Evolutionary conservation across 2,329 filamentous ascomycete species (phyloP).

Genomic region (Coniella vitis): DNA sequence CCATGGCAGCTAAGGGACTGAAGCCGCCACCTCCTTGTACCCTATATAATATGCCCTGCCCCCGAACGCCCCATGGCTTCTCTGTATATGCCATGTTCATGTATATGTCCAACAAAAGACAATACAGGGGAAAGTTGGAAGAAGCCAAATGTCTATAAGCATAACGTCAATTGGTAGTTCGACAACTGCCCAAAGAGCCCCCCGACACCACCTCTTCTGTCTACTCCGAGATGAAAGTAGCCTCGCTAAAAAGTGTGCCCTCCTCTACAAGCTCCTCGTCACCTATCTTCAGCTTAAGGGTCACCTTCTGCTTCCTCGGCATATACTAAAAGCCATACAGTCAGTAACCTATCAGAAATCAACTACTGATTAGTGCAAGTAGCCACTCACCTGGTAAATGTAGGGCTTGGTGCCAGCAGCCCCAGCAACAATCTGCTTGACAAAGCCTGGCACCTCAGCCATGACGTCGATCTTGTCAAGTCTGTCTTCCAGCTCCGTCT

Average conservation of each 20-base stretch:
- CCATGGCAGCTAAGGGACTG: background rate
- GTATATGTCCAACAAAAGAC: too few relatives aligned
- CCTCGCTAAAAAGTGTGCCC: slow-evolving; percentile 76
- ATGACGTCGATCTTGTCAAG: slow-evolving; percentile 89
- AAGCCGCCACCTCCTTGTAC: background rate
- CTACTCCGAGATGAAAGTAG: slow-evolving; percentile 82
- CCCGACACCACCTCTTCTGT: slow-evolving; percentile 1
- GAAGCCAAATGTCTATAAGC: background rate
- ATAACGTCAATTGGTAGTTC: too few relatives aligned
- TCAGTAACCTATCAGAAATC: background rate
- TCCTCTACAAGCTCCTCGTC: slow-evolving; percentile 71
- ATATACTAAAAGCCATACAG: slow-evolving; percentile 52
- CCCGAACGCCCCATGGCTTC: background rate
- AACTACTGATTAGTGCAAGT: background rate
- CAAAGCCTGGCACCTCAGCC: slow-evolving; percentile 90
- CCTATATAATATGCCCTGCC: background rate
- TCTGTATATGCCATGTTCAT: background rate
- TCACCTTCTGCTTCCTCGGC: slow-evolving; percentile 54
- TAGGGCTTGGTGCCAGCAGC: slow-evolving; percentile 92
- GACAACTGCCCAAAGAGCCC: background rate
- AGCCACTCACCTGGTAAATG: slow-evolving; percentile 75
- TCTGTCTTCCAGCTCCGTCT: slow-evolving; percentile 60
- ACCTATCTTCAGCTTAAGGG: slow-evolving; percentile 77
- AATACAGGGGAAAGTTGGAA: too few relatives aligned
- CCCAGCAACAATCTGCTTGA: slow-evolving; percentile 86